phyloP scores from a whole-genome alignment of 257 asterid genomes.

The Solanum virginianum region DNA sequence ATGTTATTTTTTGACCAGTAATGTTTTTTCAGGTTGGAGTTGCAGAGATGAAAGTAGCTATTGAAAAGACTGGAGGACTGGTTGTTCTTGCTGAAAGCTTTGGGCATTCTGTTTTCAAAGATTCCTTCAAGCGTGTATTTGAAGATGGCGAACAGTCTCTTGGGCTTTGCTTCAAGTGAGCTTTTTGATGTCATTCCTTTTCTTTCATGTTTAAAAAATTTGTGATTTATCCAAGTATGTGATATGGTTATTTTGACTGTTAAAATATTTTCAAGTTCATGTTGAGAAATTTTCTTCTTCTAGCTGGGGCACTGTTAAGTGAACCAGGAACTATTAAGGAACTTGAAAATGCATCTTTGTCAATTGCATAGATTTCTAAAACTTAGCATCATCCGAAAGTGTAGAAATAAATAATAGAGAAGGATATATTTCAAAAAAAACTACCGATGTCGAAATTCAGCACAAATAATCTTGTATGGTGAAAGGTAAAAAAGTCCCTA shows the following conservation, averaged over 20 bases:
- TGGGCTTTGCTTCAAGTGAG: slow-evolving; percentile 93
- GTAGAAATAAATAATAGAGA: neutral
- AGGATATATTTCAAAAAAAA: neutral
- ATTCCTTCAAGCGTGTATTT: slow-evolving; percentile 72
- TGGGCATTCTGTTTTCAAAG: slow-evolving; percentile 96
- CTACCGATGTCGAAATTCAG: neutral
- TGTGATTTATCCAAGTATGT: neutral
- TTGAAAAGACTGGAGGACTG: slow-evolving; percentile 94
- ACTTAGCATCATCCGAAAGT: neutral
- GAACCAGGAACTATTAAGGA: neutral
- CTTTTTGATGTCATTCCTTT: neutral
- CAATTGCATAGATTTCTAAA: neutral
- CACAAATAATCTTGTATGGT: neutral
- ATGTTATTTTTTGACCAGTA: neutral
- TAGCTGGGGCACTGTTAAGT: neutral
- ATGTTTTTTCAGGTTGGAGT: slow-evolving; percentile 64
- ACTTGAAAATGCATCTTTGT: neutral
- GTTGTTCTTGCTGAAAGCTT: slow-evolving; percentile 93
- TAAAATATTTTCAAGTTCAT: neutral
- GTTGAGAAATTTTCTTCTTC: neutral
- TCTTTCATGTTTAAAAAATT: neutral
- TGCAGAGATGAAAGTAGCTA: slow-evolving; percentile 99
- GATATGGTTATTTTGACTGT: neutral
- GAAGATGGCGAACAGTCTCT: slow-evolving; percentile 89
- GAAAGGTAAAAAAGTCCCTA: no score